phyloP scores from a whole-genome alignment of 805 yeast species.

The Myxozyma neglecta region DNA sequence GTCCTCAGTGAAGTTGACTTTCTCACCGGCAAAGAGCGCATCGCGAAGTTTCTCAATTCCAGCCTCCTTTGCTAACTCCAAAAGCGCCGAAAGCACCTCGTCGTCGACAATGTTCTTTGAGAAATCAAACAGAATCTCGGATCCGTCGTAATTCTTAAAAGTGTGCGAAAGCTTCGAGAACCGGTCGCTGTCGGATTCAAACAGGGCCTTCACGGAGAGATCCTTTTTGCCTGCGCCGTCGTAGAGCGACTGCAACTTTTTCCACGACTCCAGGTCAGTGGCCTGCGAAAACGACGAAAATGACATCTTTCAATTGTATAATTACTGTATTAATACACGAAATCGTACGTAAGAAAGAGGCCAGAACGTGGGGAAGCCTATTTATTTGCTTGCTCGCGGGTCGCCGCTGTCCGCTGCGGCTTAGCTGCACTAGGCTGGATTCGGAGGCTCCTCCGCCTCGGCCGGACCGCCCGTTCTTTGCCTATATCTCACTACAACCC shows the following conservation, averaged over 20 bases:
- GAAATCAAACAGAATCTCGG: slow-evolving; percentile 89
- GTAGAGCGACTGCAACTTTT: slow-evolving; percentile 67
- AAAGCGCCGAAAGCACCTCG: slow-evolving; percentile 64
- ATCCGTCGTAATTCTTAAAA: slow-evolving; percentile 81
- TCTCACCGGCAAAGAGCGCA: slow-evolving; percentile 87
- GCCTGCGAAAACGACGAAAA: slow-evolving; percentile 58
- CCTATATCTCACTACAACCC: too few species aligned
- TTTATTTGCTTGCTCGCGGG: neutral
- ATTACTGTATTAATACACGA: neutral
- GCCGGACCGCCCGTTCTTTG: too few species aligned
- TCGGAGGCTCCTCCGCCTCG: neutral
- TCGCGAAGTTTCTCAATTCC: slow-evolving; percentile 84
- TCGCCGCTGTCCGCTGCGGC: slow-evolving; percentile 21
- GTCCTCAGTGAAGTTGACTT: slow-evolving; percentile 93
- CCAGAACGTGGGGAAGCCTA: neutral
- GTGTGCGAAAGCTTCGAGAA: slow-evolving; percentile 73
- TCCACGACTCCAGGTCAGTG: slow-evolving; percentile 81
- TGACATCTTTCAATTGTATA: slow-evolving; percentile 32
- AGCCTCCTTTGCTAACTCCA: slow-evolving; percentile 86
- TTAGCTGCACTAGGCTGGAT: neutral
- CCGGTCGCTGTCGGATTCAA: slow-evolving; percentile 70
- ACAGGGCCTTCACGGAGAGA: slow-evolving; percentile 75
- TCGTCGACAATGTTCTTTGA: slow-evolving; percentile 92
- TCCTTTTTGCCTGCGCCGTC: slow-evolving; percentile 61
- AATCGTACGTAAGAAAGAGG: neutral